Evolutionary conservation across 768 basidiomycete species (phyloP).

Genomic region (Tremella mesenterica): DNA sequence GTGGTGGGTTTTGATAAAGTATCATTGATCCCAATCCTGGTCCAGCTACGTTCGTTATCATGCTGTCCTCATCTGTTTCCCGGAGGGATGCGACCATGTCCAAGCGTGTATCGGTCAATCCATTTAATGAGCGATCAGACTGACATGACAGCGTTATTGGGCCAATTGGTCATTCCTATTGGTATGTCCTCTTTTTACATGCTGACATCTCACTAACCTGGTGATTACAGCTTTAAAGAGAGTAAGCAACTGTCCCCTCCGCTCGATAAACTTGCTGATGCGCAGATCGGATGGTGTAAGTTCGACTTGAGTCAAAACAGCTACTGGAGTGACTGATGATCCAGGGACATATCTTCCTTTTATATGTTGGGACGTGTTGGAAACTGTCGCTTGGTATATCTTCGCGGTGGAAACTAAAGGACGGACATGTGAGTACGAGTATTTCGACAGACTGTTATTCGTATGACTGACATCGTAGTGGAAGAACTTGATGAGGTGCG

Average conservation of each 20-base stretch:
- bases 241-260: constrained; percentile 16
- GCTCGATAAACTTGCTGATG: neutral
- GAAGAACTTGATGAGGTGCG: constrained; percentile 24
- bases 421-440: constrained; percentile 32
- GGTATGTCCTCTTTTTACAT: constrained; percentile 2
- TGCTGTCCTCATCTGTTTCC: too few species aligned
- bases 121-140: neutral
- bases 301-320: neutral
- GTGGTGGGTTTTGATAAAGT: constrained; percentile 11
- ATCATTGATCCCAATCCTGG: too few species aligned
- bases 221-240: neutral
- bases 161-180: constrained; percentile 17
- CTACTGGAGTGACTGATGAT: neutral
- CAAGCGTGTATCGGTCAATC: too few species aligned
- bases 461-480: constrained; percentile 6
- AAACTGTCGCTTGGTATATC: constrained; percentile 38
- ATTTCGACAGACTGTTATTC: neutral
- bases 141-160: constrained; percentile 11
- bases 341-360: constrained; percentile 27
- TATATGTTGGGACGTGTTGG: constrained; percentile 36
- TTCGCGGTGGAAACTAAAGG: constrained; percentile 43
- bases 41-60: too few species aligned
- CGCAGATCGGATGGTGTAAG: too few species aligned
- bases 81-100: too few species aligned
- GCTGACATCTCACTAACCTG: neutral